Evolutionary conservation across 108 stramenopile species (phyloP).

Genomic region (Halocafeteria seosinensis): DNA sequence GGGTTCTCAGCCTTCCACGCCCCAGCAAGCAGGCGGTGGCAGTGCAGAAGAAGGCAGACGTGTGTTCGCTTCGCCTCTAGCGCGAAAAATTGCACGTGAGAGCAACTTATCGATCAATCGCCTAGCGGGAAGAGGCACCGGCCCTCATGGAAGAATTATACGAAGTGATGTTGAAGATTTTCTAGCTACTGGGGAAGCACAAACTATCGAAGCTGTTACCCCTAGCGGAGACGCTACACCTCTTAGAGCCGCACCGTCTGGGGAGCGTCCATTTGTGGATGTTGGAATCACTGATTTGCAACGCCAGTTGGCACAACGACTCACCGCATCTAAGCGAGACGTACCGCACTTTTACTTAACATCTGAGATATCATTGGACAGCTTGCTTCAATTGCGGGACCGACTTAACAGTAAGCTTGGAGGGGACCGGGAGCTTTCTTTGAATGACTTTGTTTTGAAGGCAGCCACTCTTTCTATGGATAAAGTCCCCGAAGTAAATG

Average conservation of each 20-base stretch:
- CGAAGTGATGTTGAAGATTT: constrained; percentile 63
- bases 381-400: constrained; percentile 54
- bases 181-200: constrained; percentile 7
- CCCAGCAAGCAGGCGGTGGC: constrained; percentile 29
- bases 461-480: constrained; percentile 63
- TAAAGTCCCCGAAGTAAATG: constrained; percentile 74
- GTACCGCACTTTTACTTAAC: constrained; percentile 94
- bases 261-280: constrained; percentile 45
- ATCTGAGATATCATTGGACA: constrained; percentile 62
- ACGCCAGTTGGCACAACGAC: constrained; percentile 42
- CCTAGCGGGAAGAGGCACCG: constrained; percentile 46
- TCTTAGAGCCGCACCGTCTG: constrained; percentile 25
- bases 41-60: too few species aligned
- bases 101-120: constrained; percentile 49
- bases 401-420: constrained; percentile 43
- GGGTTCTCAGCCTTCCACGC: constrained; percentile 14
- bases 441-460: constrained; percentile 75
- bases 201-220: constrained; percentile 11
- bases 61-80: constrained; percentile 71
- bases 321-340: constrained; percentile 60
- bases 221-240: constrained; percentile 19
- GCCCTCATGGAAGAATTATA: constrained; percentile 79
- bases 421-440: constrained; percentile 49
- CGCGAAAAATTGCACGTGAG: constrained; percentile 61
- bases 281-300: constrained; percentile 38